phyloP scores from a whole-genome alignment of 352 stramenopile species.

The Thalassiosira hispida region DNA sequence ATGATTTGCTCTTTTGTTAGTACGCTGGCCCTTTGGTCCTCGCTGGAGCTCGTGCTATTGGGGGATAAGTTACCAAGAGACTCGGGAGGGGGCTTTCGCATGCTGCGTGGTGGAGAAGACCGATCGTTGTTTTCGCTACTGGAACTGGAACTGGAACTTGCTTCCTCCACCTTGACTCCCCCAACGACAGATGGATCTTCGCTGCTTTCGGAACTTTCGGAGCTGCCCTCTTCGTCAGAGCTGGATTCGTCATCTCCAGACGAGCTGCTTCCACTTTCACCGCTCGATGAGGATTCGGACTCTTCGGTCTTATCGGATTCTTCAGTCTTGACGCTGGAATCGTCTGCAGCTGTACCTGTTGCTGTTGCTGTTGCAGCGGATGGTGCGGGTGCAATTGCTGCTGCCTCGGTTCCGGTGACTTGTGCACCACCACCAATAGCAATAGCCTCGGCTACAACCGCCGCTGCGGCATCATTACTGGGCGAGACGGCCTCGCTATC shows the following conservation, averaged over 20 bases:
- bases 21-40: background rate
- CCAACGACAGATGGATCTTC: constrained; percentile 1
- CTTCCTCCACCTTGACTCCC: background rate
- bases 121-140: background rate
- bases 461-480: background rate
- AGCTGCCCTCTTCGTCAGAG: background rate
- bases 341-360: no score
- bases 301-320: background rate
- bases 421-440: no score
- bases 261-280: background rate
- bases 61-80: background rate
- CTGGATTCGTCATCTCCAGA: background rate
- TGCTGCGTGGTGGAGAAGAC: background rate
- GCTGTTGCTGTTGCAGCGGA: no score
- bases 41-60: background rate
- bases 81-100: background rate
- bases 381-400: background rate
- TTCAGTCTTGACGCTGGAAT: no score
- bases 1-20: constrained; percentile 18
- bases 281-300: background rate
- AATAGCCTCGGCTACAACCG: background rate
- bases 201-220: background rate
- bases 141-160: no score
- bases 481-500: background rate
- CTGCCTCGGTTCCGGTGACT: background rate